Conservation (phyloP, 73 alveolate genomes). For the Paramecium sexaurelia region DNA sequence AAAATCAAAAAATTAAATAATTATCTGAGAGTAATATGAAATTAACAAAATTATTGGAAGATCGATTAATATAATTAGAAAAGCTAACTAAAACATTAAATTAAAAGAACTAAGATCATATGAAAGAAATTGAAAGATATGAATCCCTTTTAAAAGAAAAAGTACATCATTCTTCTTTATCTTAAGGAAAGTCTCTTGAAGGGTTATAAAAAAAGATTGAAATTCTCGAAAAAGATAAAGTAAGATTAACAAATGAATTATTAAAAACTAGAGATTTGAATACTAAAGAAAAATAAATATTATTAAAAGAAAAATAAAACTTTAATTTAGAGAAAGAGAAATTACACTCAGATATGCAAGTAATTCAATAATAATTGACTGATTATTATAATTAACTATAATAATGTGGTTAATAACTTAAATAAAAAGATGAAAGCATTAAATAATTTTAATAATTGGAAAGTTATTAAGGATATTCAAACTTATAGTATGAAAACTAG, state of each 20-base stretch:
- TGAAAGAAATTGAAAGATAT: slow-evolving; percentile 26
- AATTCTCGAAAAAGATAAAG: slow-evolving; percentile 9
- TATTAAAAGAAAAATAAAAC: neutral
- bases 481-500: neutral
- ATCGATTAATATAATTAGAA: neutral
- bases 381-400: slow-evolving; percentile 18
- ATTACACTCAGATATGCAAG: neutral
- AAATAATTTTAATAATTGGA: neutral
- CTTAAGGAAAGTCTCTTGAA: neutral
- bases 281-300: neutral
- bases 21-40: slow-evolving; percentile 5
- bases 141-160: neutral
- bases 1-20: neutral
- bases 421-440: slow-evolving; percentile 19
- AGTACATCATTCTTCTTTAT: neutral
- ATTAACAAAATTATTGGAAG: slow-evolving; percentile 2
- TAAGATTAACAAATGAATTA: neutral
- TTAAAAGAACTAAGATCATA: neutral
- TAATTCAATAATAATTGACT: neutral
- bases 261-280: neutral
- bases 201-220: neutral
- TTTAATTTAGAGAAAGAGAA: slow-evolving; percentile 27
- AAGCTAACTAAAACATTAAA: neutral
- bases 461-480: neutral
- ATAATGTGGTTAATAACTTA: neutral